phyloP scores from a whole-genome alignment of 2,329 filamentous ascomycete genomes.

The Aspergillus spinulosporus region DNA sequence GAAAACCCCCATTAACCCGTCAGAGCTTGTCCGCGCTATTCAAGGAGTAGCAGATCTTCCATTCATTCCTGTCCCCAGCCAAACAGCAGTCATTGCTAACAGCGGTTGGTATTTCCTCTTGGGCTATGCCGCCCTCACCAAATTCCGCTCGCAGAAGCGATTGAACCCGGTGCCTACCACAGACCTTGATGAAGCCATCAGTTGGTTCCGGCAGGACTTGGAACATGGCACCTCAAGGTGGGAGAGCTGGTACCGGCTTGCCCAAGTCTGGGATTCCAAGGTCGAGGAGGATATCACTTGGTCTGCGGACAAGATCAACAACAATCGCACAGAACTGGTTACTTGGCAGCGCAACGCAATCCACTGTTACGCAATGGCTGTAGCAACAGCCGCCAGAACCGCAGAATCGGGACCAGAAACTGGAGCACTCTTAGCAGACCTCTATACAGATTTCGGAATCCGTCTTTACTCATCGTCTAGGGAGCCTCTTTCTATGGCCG shows the following conservation, averaged over 20 bases:
- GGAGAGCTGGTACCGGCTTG: constrained; percentile 88
- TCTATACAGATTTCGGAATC: constrained; percentile 68
- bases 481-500: constrained; percentile 67
- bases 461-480: constrained; percentile 68
- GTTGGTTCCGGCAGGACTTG: constrained; percentile 76
- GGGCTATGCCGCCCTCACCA: constrained; percentile 83
- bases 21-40: constrained; percentile 76
- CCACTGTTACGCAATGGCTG: constrained; percentile 74
- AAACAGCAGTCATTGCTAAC: constrained; percentile 68
- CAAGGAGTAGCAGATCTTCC: constrained; percentile 75
- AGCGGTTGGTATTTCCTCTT: constrained; percentile 92
- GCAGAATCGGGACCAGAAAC: constrained; percentile 57
- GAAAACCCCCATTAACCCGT: constrained; percentile 78
- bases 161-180: constrained; percentile 77
- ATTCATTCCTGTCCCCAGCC: constrained; percentile 67
- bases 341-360: constrained; percentile 77
- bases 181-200: constrained; percentile 77
- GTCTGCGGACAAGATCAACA: constrained; percentile 90
- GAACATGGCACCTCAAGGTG: constrained; percentile 80
- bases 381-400: constrained; percentile 60
- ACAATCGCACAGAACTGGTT: constrained; percentile 71
- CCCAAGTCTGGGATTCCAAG: constrained; percentile 83
- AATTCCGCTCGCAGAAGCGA: constrained; percentile 77
- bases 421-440: constrained; percentile 59
- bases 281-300: constrained; percentile 84